phyloP scores from a whole-genome alignment of 345 rosid species.

The Euphorbia lathyris region DNA sequence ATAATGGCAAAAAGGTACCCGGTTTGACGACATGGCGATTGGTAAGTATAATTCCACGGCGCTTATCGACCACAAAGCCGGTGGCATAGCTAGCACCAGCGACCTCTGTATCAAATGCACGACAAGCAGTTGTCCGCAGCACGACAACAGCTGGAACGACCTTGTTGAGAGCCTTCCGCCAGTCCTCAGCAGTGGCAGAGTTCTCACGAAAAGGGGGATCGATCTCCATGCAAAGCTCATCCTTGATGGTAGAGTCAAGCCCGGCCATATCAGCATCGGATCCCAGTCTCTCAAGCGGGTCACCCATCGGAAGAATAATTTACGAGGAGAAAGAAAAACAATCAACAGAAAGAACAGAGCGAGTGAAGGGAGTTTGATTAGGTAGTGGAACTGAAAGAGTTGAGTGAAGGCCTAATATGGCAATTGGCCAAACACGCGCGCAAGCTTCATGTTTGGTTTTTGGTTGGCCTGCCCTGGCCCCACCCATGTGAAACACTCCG shows the following conservation, averaged over 20 bases:
- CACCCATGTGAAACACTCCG: no score
- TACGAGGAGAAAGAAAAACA: not conserved
- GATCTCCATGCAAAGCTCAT: constrained; percentile 64
- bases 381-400: not conserved
- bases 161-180: constrained; percentile 70
- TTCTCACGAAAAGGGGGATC: constrained; percentile 55
- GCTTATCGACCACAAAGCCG: constrained; percentile 90
- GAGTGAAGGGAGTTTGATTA: no score
- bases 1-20: constrained; percentile 30
- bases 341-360: not conserved
- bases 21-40: constrained; percentile 97
- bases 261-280: constrained; percentile 41
- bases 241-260: constrained; percentile 47
- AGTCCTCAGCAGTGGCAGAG: constrained; percentile 83
- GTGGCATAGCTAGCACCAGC: constrained; percentile 88
- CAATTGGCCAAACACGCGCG: no score
- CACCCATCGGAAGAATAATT: constrained; percentile 5
- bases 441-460: no score
- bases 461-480: no score
- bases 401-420: no score
- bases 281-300: constrained; percentile 43
- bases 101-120: constrained; percentile 85
- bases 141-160: constrained; percentile 95
- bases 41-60: constrained; percentile 88
- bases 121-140: constrained; percentile 81